Conservation (phyloP, 2,329 filamentous ascomycete species). For the Phyllosticta citrichinensis region DNA sequence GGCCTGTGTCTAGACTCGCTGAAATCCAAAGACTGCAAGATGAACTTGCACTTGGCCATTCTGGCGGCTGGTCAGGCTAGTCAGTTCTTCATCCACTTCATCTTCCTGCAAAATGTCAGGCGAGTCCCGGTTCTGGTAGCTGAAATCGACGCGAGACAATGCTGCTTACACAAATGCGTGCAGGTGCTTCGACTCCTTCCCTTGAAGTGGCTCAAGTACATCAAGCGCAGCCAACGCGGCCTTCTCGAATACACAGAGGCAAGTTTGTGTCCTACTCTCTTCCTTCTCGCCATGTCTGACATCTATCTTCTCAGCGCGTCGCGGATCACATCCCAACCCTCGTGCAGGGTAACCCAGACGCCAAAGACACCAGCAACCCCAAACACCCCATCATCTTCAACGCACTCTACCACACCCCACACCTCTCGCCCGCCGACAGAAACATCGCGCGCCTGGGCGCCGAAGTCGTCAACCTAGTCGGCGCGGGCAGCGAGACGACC, state of each 20-base stretch:
- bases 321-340: background rate
- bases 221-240: background rate
- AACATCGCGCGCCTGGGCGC: background rate
- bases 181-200: background rate
- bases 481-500: slow-evolving; percentile 10
- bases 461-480: slow-evolving; percentile 3
- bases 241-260: background rate
- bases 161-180: background rate
- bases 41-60: slow-evolving; percentile 1
- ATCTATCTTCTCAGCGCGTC: background rate
- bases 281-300: background rate
- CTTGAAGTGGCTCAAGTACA: background rate
- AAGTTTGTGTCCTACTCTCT: background rate
- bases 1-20: slow-evolving; percentile 25
- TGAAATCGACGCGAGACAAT: background rate
- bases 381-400: background rate
- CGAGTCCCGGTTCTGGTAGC: background rate
- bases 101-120: background rate
- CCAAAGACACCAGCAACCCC: background rate
- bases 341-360: too few species aligned
- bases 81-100: background rate
- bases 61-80: background rate
- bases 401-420: background rate
- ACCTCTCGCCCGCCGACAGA: background rate
- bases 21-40: slow-evolving; percentile 23